phyloP scores from a whole-genome alignment of 2,329 filamentous ascomycete genomes.

The Cytospora leucostoma region DNA sequence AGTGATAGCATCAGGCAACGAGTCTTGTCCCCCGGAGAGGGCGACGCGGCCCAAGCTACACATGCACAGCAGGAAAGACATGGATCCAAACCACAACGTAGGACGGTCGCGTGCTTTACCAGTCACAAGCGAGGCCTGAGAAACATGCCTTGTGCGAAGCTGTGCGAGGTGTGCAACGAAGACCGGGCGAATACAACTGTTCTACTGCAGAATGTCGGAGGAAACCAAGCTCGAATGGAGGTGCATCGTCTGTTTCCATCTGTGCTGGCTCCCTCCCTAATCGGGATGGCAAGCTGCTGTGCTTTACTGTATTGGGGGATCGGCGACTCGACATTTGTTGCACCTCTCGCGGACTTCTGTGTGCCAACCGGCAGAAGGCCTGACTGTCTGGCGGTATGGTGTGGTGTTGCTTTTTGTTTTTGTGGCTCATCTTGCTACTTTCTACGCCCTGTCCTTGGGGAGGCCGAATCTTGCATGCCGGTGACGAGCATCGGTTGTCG shows the following conservation, averaged over 20 bases:
- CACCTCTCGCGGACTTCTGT: neutral
- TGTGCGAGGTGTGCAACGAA: neutral
- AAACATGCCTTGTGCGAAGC: neutral
- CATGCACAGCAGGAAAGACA: slow-evolving; percentile 19
- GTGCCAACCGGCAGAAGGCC: neutral
- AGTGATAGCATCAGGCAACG: neutral
- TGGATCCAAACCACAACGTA: neutral
- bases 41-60: slow-evolving; percentile 18
- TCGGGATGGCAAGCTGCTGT: neutral
- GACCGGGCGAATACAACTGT: neutral
- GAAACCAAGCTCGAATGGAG: neutral
- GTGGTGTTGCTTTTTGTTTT: neutral
- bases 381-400: neutral
- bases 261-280: neutral
- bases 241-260: neutral
- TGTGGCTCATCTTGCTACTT: neutral
- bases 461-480: neutral
- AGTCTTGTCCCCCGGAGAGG: slow-evolving; percentile 4
- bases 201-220: neutral
- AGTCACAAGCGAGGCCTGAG: slow-evolving; percentile 2
- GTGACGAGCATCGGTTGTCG: neutral
- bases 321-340: neutral
- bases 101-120: slow-evolving; percentile 16
- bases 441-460: neutral
- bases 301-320: neutral